Base-by-base conservation (phyloP, 306 rosid species). In the Comarum palustre region DNA sequence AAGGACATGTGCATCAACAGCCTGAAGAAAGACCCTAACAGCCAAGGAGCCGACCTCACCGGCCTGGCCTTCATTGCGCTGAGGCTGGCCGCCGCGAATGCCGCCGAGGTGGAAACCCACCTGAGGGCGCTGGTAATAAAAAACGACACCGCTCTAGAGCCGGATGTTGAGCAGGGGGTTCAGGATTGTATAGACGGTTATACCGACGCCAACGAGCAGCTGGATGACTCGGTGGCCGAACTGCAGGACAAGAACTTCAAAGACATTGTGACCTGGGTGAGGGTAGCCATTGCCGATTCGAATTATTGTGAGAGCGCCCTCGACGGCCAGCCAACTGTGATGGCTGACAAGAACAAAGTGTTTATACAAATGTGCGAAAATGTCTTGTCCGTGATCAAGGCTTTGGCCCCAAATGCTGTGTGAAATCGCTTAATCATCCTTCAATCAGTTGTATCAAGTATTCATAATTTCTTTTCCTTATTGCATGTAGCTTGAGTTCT, bases 161-260 rank as follows among this genome's bases (percentile, higher is more conserved):
- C 84, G 0, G 9, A 2, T 9, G 51, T 29, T 8, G 73, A 82
- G 72, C 75, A 85, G 22, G 84, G 57, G 41, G 43, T 72, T 17
- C 52, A 52, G 4, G 86, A 85, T 22, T 85, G 89, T 70, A 25
- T 57, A 8, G 85, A 82, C 2, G 50, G 55, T 71, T 85, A 80
- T 50, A 14, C 84, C 22, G 86, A 82, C 27, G 86, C 89, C 1
- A 74, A 82, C 0, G 79, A 77, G 55, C 89, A 77, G 63, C 83
- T 85, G 0, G 86, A 85, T 20, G 78, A 80, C 77, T 39, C 86
- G 6, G 11, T 64, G 0, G 75, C 77, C 0, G 83, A 83, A 0
- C 11, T 82, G 24, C 19, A 73, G n/a, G 36, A 8, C 0, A 73
- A 65, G 19, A 65, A 74, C 1, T 55, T n/a, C 24, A 32, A 62